These are phyloP conservation scores for Globisporangium yorkense DNA, from an alignment of 352 stramenopile species.

Conservation along the genomic window DNA sequence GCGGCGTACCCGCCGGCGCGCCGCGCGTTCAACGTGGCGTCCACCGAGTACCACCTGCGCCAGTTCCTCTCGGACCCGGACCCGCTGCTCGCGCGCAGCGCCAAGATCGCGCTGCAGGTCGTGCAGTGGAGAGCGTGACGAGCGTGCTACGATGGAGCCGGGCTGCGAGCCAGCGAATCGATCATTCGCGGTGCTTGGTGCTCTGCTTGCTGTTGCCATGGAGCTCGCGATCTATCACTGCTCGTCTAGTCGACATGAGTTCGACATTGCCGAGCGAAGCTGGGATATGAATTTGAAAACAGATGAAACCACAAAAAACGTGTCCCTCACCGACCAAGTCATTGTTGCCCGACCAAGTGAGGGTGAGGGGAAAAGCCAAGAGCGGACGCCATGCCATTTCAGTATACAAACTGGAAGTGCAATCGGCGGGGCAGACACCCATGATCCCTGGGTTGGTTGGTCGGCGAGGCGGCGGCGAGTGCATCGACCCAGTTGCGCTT, in stretches of 20 bases:
- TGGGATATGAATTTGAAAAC: too few species aligned
- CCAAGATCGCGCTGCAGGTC: conserved; percentile 36
- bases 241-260: too few species aligned
- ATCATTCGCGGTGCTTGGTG: too few species aligned
- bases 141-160: not conserved
- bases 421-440: not conserved
- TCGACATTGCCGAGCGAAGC: too few species aligned
- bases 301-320: too few species aligned
- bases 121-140: conserved; percentile 58
- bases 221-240: not conserved
- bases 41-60: conserved; percentile 45
- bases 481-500: not conserved
- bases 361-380: too few species aligned
- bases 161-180: not conserved
- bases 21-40: conserved; percentile 35
- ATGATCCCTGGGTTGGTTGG: not conserved
- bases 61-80: conserved; percentile 33
- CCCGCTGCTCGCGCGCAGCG: conserved; percentile 46
- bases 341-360: too few species aligned
- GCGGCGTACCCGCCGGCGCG: conserved; percentile 51
- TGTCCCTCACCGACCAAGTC: too few species aligned
- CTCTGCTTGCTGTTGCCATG: not conserved
- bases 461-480: not conserved
- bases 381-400: too few species aligned
- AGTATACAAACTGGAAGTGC: not conserved